phyloP scores from a whole-genome alignment of 2,329 filamentous ascomycete genomes.

The Cercospora sesami region DNA sequence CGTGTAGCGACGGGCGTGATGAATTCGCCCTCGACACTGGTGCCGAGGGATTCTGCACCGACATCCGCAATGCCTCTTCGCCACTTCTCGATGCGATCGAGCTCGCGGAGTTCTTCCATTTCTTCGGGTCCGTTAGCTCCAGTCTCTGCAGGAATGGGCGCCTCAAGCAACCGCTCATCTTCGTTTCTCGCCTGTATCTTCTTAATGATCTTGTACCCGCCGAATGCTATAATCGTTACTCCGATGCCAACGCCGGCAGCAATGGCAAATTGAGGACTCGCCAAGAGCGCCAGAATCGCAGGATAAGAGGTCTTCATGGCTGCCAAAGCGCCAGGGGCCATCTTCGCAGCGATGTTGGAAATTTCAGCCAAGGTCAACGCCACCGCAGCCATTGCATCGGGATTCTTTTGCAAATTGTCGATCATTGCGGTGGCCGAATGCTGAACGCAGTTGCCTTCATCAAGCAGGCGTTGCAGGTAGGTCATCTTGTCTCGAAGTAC shows the following conservation, averaged over 20 bases:
- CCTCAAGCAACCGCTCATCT: slow-evolving; percentile 21
- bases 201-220: slow-evolving; percentile 97
- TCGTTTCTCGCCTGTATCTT: slow-evolving; percentile 60
- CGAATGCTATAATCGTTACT: slow-evolving; percentile 92
- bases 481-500: slow-evolving; percentile 57
- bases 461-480: slow-evolving; percentile 73
- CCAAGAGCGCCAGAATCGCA: slow-evolving; percentile 79
- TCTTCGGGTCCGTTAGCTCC: slow-evolving; percentile 23
- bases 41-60: slow-evolving; percentile 55
- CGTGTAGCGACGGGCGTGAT: slow-evolving; percentile 59
- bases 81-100: slow-evolving; percentile 62
- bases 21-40: slow-evolving; percentile 65
- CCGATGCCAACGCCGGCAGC: slow-evolving; percentile 85
- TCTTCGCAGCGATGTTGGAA: slow-evolving; percentile 75
- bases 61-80: slow-evolving; percentile 63
- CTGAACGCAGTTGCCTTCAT: slow-evolving; percentile 86
- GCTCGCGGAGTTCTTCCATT: slow-evolving; percentile 59
- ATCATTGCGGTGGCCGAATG: slow-evolving; percentile 83
- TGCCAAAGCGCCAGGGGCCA: slow-evolving; percentile 76
- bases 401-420: slow-evolving; percentile 73
- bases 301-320: slow-evolving; percentile 79
- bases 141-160: slow-evolving; percentile 27
- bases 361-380: slow-evolving; percentile 91
- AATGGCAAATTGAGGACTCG: slow-evolving; percentile 91
- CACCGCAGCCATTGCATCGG: slow-evolving; percentile 90